phyloP scores from a whole-genome alignment of 768 basidiomycete species.

The Lentinula detonsa region DNA sequence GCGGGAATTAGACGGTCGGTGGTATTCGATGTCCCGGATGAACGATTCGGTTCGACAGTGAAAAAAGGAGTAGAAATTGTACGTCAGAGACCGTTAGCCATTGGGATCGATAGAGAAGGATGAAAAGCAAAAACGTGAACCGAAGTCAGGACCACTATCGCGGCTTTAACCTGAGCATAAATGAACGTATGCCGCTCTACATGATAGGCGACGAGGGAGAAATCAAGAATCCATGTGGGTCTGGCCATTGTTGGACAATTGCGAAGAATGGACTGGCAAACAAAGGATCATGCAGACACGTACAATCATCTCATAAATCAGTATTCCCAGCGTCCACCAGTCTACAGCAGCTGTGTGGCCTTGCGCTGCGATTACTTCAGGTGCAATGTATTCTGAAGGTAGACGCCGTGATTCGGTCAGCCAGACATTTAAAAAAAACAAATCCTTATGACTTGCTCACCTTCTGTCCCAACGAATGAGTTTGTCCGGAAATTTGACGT shows the following conservation, averaged over 20 bases:
- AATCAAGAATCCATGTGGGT: conserved; percentile 19
- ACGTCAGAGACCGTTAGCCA: neutral
- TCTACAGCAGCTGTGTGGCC: conserved; percentile 98
- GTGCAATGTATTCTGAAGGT: conserved; percentile 90
- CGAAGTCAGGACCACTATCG: neutral
- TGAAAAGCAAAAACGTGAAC: neutral
- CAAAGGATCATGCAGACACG: conserved; percentile 30
- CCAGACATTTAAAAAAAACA: conserved; percentile 12
- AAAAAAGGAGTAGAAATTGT: conserved; percentile 3
- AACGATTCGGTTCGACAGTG: neutral
- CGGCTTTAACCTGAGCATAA: neutral
- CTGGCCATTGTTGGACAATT: neutral
- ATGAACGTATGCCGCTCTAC: neutral
- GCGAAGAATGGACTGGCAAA: neutral
- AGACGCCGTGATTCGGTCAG: conserved; percentile 18
- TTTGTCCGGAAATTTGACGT: conserved; percentile 98
- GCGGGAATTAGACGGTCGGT: conserved; percentile 1
- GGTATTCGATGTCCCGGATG: neutral
- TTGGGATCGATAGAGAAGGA: neutral
- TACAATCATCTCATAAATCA: conserved; percentile 99
- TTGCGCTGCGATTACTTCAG: conserved; percentile 94
- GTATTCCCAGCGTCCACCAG: conserved; percentile 98
- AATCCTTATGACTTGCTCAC: conserved; percentile 28
- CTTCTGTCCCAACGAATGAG: conserved; percentile 99
- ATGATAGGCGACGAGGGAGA: conserved; percentile 6